Conservation (phyloP, 2,329 filamentous ascomycete genomes). For the Triangularia setosa region DNA sequence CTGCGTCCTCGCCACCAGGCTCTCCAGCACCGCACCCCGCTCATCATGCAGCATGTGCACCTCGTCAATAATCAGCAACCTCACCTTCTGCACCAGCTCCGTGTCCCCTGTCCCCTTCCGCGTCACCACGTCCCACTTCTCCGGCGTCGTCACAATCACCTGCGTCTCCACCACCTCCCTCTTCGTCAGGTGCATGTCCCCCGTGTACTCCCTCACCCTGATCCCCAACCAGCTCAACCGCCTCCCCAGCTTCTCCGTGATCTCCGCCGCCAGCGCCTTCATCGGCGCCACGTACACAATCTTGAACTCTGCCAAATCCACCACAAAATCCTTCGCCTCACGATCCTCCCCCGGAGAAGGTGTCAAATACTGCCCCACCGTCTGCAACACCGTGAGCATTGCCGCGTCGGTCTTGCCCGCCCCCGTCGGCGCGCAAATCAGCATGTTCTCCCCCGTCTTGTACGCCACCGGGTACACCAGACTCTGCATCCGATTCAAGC, state of each 20-base stretch:
- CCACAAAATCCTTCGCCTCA: constrained; percentile 71
- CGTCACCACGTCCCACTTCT: constrained; percentile 99
- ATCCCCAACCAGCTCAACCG: constrained; percentile 91
- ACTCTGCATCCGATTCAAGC: constrained; percentile 96
- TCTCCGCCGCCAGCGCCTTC: constrained; percentile 95
- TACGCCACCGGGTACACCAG: constrained; percentile 94
- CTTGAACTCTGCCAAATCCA: constrained; percentile 88
- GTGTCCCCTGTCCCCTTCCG: constrained; percentile 96
- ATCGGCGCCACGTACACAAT: constrained; percentile 98
- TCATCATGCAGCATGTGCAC: constrained; percentile 99
- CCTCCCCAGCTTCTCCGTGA: constrained; percentile 90
- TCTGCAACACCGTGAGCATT: constrained; percentile 92
- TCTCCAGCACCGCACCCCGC: constrained; percentile 91
- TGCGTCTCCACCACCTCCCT: constrained; percentile 93
- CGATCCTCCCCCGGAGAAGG: constrained; percentile 76
- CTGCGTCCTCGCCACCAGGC: constrained; percentile 89
- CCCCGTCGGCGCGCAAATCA: constrained; percentile 96
- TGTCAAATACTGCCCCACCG: constrained; percentile 76
- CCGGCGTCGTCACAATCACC: constrained; percentile 96
- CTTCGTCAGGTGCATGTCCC: constrained; percentile 98
- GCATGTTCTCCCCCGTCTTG: constrained; percentile 95
- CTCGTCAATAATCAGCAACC: constrained; percentile 94
- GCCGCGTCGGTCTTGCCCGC: constrained; percentile 98
- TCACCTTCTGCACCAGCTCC: constrained; percentile 94
- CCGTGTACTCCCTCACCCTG: constrained; percentile 87